These are phyloP conservation scores for Calocybe indica DNA, from an alignment of 768 basidiomycete species.

Conservation along the genomic window DNA sequence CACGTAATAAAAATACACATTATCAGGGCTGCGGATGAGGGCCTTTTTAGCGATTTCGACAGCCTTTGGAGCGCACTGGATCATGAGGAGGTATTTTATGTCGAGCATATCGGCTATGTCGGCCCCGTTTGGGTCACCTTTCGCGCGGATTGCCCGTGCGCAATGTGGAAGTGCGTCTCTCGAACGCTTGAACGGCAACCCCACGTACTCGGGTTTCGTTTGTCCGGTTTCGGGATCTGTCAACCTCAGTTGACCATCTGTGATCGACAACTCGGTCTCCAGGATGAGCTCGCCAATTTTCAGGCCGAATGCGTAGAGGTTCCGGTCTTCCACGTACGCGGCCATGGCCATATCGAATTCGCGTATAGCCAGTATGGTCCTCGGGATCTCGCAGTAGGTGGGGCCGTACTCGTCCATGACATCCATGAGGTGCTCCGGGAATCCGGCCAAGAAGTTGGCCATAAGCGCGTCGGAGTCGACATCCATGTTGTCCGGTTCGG, in stretches of 20 bases:
- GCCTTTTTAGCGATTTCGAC: conserved; percentile 38
- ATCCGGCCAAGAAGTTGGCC: conserved; percentile 29
- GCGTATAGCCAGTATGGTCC: conserved; percentile 31
- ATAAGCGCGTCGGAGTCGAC: conserved; percentile 48
- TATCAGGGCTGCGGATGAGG: conserved; percentile 48
- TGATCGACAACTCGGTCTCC: conserved; percentile 54
- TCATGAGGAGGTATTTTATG: conserved; percentile 52
- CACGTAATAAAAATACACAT: conserved; percentile 62
- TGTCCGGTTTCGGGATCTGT: conserved; percentile 36
- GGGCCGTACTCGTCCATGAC: conserved; percentile 44
- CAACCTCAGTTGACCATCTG: conserved; percentile 48
- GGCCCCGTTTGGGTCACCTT: conserved; percentile 31
- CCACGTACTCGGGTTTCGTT: conserved; percentile 34
- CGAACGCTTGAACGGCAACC: conserved; percentile 58
- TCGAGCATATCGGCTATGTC: conserved; percentile 63
- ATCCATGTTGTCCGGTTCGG: conserved; percentile 37
- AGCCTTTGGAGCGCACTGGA: conserved; percentile 41
- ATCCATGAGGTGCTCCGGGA: conserved; percentile 40
- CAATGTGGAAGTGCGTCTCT: conserved; percentile 53
- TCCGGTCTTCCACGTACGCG: conserved; percentile 34
- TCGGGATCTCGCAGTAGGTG: conserved; percentile 37
- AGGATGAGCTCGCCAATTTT: conserved; percentile 44
- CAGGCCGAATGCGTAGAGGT: conserved; percentile 47
- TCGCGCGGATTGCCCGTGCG: conserved; percentile 47
- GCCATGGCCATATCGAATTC: conserved; percentile 54